Conservation (phyloP, 1,139 yeast genomes). For the Yamadazyma friedrichii region DNA sequence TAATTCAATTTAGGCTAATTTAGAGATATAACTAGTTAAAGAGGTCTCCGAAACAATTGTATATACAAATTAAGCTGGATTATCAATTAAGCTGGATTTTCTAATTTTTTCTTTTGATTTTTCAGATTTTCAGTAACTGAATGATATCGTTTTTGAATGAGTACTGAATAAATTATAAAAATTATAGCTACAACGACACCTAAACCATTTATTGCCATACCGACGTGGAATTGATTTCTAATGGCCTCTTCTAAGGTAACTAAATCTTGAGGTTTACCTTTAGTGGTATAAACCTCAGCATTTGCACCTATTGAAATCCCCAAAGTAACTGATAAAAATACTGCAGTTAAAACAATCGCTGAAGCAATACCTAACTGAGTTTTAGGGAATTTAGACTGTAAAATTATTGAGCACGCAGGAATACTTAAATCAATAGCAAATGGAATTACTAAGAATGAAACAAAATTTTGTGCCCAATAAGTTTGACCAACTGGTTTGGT, state of each 20-base stretch:
- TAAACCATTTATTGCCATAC: constrained; percentile 2
- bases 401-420: background rate
- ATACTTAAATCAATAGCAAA: constrained; percentile 62
- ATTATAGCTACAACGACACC: background rate
- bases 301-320: constrained; percentile 1
- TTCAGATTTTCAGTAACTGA: no score
- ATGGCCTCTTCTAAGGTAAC: background rate
- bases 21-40: no score
- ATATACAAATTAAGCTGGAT: background rate
- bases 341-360: constrained; percentile 1
- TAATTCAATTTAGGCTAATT: no score
- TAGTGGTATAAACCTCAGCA: constrained; percentile 3
- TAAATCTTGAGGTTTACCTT: background rate
- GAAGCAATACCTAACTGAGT: background rate
- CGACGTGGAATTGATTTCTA: constrained; percentile 3
- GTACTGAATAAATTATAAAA: background rate
- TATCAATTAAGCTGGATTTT: no score
- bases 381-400: background rate
- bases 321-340: background rate
- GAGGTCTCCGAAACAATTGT: no score
- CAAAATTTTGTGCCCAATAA: constrained; percentile 40
- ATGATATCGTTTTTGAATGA: background rate
- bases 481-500: constrained; percentile 14
- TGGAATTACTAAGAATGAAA: constrained; percentile 44
- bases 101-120: background rate